A percentile compares a stretch with the other conserved stretches of the same genome.
Evolutionary conservation across 2,329 filamentous ascomycete species (phyloP).

Genomic region (Penicillium griseofulvum): DNA sequence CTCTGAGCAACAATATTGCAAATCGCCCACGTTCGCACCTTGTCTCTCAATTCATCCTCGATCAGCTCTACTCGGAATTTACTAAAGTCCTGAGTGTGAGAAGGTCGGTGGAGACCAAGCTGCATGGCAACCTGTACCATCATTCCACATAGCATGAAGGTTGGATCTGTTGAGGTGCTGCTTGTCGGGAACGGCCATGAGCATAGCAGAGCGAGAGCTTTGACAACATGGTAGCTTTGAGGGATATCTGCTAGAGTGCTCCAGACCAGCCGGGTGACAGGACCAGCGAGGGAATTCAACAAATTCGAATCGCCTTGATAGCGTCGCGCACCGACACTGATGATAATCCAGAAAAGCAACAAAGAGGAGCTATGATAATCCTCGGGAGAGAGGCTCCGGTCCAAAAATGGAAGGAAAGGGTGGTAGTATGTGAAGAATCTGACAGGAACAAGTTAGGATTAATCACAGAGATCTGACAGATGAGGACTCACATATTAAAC

Average conservation of each 20-base stretch:
- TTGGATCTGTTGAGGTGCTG: slow-evolving; percentile 62
- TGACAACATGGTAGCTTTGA: slow-evolving; percentile 63
- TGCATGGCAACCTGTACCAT: slow-evolving; percentile 70
- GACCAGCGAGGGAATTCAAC: slow-evolving; percentile 52
- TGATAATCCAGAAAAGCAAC: slow-evolving; percentile 68
- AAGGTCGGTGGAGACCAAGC: slow-evolving; percentile 63
- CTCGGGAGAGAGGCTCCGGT: slow-evolving; percentile 53
- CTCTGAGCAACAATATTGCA: slow-evolving; percentile 68
- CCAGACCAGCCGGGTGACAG: slow-evolving; percentile 60
- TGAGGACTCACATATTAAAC: slow-evolving; percentile 42
- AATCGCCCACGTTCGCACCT: slow-evolving; percentile 65
- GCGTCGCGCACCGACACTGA: slow-evolving; percentile 61
- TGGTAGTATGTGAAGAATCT: slow-evolving; percentile 66
- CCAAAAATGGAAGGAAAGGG: slow-evolving; percentile 63
- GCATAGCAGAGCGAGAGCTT: slow-evolving; percentile 62
- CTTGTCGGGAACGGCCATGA: slow-evolving; percentile 65
- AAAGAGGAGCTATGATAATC: slow-evolving; percentile 58
- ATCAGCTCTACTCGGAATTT: slow-evolving; percentile 54
- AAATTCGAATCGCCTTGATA: slow-evolving; percentile 55
- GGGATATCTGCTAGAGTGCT: slow-evolving; percentile 60
- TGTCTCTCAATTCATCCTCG: slow-evolving; percentile 62
- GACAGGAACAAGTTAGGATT: slow-evolving; percentile 30
- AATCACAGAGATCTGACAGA: not conserved
- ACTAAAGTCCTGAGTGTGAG: slow-evolving; percentile 58
- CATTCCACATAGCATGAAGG: slow-evolving; percentile 63